These are phyloP conservation scores for Allium cepa DNA, from an alignment of 106 monocot genomes.

Conservation along the genomic window DNA sequence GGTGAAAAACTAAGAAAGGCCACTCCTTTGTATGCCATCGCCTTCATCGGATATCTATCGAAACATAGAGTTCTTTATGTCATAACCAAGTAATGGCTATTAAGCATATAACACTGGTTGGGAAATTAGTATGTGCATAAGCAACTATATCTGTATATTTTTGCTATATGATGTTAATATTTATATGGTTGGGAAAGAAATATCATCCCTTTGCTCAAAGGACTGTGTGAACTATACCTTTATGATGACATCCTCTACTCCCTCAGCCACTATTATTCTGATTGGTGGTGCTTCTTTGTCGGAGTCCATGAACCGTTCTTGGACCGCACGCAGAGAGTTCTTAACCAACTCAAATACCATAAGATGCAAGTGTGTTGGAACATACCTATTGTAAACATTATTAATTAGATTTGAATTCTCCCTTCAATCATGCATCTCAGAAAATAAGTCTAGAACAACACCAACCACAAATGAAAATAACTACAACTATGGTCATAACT, in stretches of 20 bases:
- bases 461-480: too few relatives aligned
- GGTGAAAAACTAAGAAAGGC: conserved; percentile 77
- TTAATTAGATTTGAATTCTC: too few relatives aligned
- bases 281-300: conserved; percentile 74
- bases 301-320: conserved; percentile 83
- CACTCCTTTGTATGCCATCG: conserved; percentile 83
- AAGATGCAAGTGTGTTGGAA: conserved; percentile 88
- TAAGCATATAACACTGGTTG: too few relatives aligned
- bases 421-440: too few relatives aligned
- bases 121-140: too few relatives aligned
- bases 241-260: conserved; percentile 92
- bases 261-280: conserved; percentile 96
- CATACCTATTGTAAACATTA: conserved; percentile 50
- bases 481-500: too few relatives aligned
- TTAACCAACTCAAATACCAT: conserved; percentile 99
- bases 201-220: too few relatives aligned
- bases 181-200: too few relatives aligned
- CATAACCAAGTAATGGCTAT: background rate
- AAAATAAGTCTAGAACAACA: background rate
- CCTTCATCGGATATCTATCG: conserved; percentile 91
- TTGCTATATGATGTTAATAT: too few relatives aligned
- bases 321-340: conserved; percentile 95
- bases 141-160: too few relatives aligned
- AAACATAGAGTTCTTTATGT: background rate
- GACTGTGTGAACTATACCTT: conserved; percentile 45